Conservation (phyloP, 1,284 basidiomycete genomes). For the Baeospora myosura region DNA sequence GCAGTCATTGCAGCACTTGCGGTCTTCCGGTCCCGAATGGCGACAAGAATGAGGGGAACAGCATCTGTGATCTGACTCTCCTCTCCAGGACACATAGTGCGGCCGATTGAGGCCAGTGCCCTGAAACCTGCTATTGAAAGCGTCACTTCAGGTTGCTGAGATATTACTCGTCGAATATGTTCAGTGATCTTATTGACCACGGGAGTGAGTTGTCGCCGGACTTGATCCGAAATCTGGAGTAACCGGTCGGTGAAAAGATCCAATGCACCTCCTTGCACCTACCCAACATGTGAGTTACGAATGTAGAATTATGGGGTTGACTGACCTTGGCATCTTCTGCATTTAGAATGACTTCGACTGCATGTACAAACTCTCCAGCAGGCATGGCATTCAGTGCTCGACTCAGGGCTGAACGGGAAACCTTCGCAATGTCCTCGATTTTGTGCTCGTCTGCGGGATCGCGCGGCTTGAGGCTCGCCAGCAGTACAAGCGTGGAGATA, state of each 20-base stretch:
- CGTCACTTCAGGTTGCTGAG: conserved; percentile 29
- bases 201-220: conserved; percentile 45
- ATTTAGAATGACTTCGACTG: conserved; percentile 45
- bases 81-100: conserved; percentile 56
- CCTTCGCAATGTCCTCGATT: conserved; percentile 36
- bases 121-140: conserved; percentile 43
- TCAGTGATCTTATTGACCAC: conserved; percentile 46
- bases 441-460: conserved; percentile 23
- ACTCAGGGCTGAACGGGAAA: conserved; percentile 41
- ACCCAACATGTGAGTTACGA: conserved; percentile 4
- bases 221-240: conserved; percentile 49
- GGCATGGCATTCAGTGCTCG: conserved; percentile 54
- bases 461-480: conserved; percentile 29
- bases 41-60: conserved; percentile 50
- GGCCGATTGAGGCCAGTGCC: conserved; percentile 53
- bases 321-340: conserved; percentile 30
- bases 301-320: not conserved
- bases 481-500: conserved; percentile 36
- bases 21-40: conserved; percentile 32
- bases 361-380: conserved; percentile 55
- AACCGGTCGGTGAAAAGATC: conserved; percentile 63
- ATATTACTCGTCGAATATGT: conserved; percentile 41
- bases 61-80: conserved; percentile 53
- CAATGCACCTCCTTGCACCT: conserved; percentile 62
- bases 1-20: conserved; percentile 40